Evolutionary conservation across 352 stramenopile species (phyloP), one percentile per base, ranked within the genome.

Genomic region (Phytopythium aichiense): DNA sequence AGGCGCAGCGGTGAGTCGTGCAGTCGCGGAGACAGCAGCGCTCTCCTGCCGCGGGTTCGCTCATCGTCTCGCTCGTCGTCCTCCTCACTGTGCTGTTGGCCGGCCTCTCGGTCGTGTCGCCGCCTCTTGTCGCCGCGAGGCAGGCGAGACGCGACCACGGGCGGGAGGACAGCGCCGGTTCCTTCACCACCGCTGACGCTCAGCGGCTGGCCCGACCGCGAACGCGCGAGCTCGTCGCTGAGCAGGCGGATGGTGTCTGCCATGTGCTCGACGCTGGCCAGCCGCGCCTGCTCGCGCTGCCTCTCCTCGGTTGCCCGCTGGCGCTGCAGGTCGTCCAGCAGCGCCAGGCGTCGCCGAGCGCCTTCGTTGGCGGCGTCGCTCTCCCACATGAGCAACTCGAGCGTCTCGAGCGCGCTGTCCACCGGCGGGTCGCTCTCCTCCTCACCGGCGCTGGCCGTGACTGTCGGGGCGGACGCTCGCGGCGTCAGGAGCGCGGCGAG

Each of bases 181-280:
- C 49, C 49, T 22, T 20, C 23, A 9, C 4, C 28, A 22, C 48
- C 12, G 28, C 28, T 40, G 28, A 15, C 3, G 49, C 25, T 23
- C 16, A 16, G 25, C n/a, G 13, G 13, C 15, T 28, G 16, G 31
- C 25, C 51, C 7, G 40, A 30, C 8, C 37, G 54, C n/a, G 54
- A 37, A 1, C 40, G 37, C 37, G 51, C 55, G 4, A 76, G 58
- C 48, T 76, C 69, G 20, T 64, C 38, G 51, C 66, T 60, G 31
- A 76, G 60, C 60, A 76, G 40, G 25, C 62, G 63, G 28, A 76
- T 56, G 20, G 69, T 76, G 23, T 52, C 58, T n/a, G 69, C 55
- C 40, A 73, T 54, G 33, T 73, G 69, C 54, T 76, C 69, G 38
- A 67, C 58, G 9, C 56, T 53, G 18, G 63, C 66, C 28, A 73